Evolutionary conservation across 1,284 basidiomycete species (phyloP), one percentile per base, ranked within the genome.

Genomic region (Malassezia sp.): DNA sequence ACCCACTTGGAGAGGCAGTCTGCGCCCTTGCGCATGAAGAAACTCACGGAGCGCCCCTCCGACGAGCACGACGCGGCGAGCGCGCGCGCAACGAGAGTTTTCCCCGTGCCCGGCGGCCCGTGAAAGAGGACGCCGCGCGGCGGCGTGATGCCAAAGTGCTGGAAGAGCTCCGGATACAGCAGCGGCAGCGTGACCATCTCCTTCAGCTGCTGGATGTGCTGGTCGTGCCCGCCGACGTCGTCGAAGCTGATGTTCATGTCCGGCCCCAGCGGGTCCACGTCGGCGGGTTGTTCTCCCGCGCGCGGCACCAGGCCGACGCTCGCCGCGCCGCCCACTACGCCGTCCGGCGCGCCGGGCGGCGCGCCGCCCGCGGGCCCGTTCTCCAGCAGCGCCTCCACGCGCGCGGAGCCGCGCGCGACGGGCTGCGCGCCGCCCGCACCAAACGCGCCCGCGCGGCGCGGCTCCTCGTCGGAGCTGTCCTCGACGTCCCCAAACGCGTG

Each of bases 21-120:
- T 18, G 93, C 93, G 30, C 93, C 93, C 73, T 99, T 99, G 39
- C 93, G 84, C 93, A 99, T 97, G 77, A 95, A 97, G 76, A 99
- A 99, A 2, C 86, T 84, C 30, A 97, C 91, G 60, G 84, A 82
- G 59, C 84, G 84, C 24, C 87, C 90, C 38, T 86, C 81, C 1
- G 82, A 82, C 38, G 86, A 82, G 71, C 87, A 91, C 55, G 85
- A 93, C 0, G 91, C 86, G 0, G 93, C 91, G 4, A 99, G 76
- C 0, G 93, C 93, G 51, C 93, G 78, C 0, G 93, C 93, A 4
- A 70, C 62, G 22, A 70, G 57, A 30, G 67, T 70, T 53, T 70
- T 70, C 39, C 67, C 67, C 9, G 67, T 70, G 21, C 67, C 67
- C 6, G 67, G 67, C 2, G 67, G 67, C 10, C 67, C 67, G 40